These are phyloP conservation scores for Russula vinacea DNA, from an alignment of 768 basidiomycete genomes.

Conservation along the genomic window DNA sequence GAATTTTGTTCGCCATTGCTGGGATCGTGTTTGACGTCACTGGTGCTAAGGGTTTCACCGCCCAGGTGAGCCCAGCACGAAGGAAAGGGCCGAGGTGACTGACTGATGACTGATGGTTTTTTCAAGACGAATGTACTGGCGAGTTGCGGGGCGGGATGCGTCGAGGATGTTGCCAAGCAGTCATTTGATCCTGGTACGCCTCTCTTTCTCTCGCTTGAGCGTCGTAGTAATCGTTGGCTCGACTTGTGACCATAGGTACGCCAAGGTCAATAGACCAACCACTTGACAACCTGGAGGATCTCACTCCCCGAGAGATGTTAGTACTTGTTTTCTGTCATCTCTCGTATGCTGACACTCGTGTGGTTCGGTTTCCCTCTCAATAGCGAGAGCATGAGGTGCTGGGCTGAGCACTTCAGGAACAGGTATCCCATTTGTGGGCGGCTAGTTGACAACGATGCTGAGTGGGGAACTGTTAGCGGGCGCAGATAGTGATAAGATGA, in stretches of 20 bases:
- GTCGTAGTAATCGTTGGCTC: constrained; percentile 11
- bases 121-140: constrained; percentile 87
- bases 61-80: constrained; percentile 62
- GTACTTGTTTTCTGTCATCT: constrained; percentile 34
- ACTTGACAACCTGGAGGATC: constrained; percentile 77
- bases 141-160: constrained; percentile 96
- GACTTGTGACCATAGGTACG: constrained; percentile 60
- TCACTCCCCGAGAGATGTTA: constrained; percentile 79
- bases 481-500: too few species aligned
- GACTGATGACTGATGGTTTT: background rate
- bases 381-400: constrained; percentile 93
- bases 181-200: constrained; percentile 83
- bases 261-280: constrained; percentile 84
- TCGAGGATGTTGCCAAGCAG: constrained; percentile 96
- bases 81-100: too few species aligned
- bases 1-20: constrained; percentile 84
- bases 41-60: constrained; percentile 86
- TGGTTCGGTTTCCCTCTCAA: background rate
- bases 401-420: constrained; percentile 91
- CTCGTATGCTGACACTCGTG: background rate
- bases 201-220: background rate
- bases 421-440: constrained; percentile 91
- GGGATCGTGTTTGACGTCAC: constrained; percentile 93
- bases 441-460: constrained; percentile 70
- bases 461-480: too few species aligned